Conservation (phyloP, 331 rosid species). For the Pyracantha coccinea region DNA sequence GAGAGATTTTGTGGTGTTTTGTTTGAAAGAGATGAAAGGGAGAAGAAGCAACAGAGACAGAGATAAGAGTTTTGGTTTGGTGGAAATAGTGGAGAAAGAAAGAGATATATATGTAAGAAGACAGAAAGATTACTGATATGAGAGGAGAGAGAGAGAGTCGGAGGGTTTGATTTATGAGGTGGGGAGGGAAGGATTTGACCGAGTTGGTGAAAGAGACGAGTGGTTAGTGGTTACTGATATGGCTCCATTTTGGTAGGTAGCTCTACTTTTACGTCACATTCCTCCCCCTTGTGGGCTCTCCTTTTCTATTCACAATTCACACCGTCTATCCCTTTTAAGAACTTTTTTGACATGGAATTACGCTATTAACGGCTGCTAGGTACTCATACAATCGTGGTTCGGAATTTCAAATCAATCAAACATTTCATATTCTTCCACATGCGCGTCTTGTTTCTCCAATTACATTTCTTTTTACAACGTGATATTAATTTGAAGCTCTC, state of each 20-base stretch:
- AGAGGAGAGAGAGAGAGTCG: constrained; percentile 6
- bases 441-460: background rate
- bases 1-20: background rate
- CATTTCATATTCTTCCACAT: background rate
- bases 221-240: constrained; percentile 44
- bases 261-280: constrained; percentile 22
- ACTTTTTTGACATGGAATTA: too few relatives aligned
- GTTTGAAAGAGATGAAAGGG: background rate
- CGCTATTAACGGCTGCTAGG: too few relatives aligned
- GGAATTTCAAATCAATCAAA: background rate
- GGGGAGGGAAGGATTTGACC: constrained; percentile 38
- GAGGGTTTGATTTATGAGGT: background rate
- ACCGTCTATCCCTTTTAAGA: background rate
- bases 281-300: constrained; percentile 11
- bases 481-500: too few relatives aligned
- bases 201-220: constrained; percentile 51
- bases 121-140: background rate
- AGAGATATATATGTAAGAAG: background rate
- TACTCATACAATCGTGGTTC: background rate
- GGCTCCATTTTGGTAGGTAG: constrained; percentile 42
- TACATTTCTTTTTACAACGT: too few relatives aligned
- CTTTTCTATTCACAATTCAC: background rate
- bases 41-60: background rate
- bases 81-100: background rate
- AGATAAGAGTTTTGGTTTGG: background rate